Evolutionary conservation across 1,139 yeast species (phyloP).

Genomic region (Yamadazyma epiphylla): DNA sequence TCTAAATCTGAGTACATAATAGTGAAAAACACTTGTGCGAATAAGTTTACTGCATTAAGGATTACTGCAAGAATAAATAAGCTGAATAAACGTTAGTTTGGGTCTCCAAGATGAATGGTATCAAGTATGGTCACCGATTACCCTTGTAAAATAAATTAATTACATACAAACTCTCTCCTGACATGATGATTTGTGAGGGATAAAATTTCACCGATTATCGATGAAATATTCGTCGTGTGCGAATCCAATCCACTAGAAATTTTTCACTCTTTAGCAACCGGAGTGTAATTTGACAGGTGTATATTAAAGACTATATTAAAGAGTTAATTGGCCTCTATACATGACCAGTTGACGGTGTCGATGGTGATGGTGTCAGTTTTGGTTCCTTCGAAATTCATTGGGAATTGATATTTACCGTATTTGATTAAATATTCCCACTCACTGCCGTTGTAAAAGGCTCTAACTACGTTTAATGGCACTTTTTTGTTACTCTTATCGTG

Average conservation of each 20-base stretch:
- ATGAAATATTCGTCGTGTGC: constrained; percentile 4
- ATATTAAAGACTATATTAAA: too few species aligned
- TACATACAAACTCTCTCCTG: constrained; percentile 32
- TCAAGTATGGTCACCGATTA: too few species aligned
- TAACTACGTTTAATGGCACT: constrained; percentile 26
- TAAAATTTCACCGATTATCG: constrained; percentile 6
- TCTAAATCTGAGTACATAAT: constrained; percentile 92
- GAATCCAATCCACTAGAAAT: too few species aligned
- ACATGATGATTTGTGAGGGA: constrained; percentile 14
- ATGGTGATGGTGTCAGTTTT: constrained; percentile 9
- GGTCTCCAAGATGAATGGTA: too few species aligned
- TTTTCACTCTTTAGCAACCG: constrained; percentile 3
- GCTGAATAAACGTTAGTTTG: constrained; percentile 27
- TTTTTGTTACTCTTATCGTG: constrained; percentile 27
- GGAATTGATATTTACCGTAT: constrained; percentile 25
- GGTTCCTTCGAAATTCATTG: constrained; percentile 18
- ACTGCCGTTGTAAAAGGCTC: constrained; percentile 18
- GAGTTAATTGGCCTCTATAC: too few species aligned
- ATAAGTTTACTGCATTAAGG: constrained; percentile 80
- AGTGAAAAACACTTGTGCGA: constrained; percentile 88
- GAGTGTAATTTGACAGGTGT: constrained; percentile 2
- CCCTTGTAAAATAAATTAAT: neutral
- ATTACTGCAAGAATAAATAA: constrained; percentile 82
- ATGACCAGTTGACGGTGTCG: constrained; percentile 16
- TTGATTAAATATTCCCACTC: constrained; percentile 25